phyloP scores from a whole-genome alignment of 495 filamentous ascomycete genomes.

The Aspergillus diversus region DNA sequence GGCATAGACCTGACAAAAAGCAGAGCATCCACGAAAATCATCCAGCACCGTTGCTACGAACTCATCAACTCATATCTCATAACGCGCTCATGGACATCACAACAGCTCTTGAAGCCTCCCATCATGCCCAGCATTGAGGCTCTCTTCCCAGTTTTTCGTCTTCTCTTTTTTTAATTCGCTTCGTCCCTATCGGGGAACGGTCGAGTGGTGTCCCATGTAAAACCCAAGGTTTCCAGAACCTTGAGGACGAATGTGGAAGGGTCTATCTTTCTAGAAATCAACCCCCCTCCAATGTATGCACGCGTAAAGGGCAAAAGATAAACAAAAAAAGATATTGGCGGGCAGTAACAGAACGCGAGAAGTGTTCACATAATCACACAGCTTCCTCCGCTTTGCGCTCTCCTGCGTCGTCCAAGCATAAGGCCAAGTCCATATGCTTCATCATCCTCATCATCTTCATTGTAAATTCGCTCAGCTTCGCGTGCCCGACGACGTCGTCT shows the following conservation, averaged over 20 bases:
- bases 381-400: constrained; percentile 56
- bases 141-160: neutral
- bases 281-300: neutral
- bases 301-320: neutral
- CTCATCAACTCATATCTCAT: constrained; percentile 24
- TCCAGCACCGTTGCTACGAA: neutral
- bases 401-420: constrained; percentile 43
- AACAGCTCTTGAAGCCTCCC: constrained; percentile 9
- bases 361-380: constrained; percentile 58
- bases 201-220: neutral
- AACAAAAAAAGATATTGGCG: neutral
- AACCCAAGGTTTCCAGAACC: constrained; percentile 24
- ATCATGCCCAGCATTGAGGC: constrained; percentile 21
- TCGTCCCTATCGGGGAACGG: neutral
- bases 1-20: neutral
- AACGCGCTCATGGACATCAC: constrained; percentile 9
- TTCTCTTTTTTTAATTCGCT: neutral
- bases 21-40: neutral
- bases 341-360: neutral
- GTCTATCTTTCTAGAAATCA: neutral
- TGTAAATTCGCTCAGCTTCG: constrained; percentile 73
- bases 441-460: constrained; percentile 74
- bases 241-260: constrained; percentile 5
- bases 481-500: constrained; percentile 73
- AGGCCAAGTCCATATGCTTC: constrained; percentile 32